A percentile compares a stretch with the other conserved stretches of the same genome.
phyloP scores from a whole-genome alignment of 805 yeast species.

The Nakazawaea pomicola region DNA sequence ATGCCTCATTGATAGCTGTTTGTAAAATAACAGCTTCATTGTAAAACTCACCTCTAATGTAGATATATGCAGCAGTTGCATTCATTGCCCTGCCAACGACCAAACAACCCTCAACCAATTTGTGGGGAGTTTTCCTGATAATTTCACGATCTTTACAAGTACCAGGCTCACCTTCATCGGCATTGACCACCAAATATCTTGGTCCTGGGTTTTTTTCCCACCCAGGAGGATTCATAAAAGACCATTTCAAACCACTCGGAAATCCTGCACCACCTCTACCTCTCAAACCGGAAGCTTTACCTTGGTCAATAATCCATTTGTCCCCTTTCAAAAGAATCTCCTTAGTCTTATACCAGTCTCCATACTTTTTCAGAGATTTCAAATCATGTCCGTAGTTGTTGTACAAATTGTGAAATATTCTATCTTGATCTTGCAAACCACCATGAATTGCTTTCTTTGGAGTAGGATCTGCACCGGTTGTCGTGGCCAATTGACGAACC shows the following conservation, averaged over 20 bases:
- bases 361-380: constrained; percentile 70
- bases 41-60: constrained; percentile 87
- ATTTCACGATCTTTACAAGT: constrained; percentile 92
- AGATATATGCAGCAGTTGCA: constrained; percentile 88
- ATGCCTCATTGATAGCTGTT: constrained; percentile 83
- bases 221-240: constrained; percentile 93
- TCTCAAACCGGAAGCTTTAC: constrained; percentile 78
- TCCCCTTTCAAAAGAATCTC: constrained; percentile 81
- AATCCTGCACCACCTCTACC: constrained; percentile 96
- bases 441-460: constrained; percentile 55
- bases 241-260: constrained; percentile 89
- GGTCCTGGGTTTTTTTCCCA: constrained; percentile 93
- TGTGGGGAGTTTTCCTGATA: constrained; percentile 87
- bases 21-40: constrained; percentile 73
- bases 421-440: constrained; percentile 75
- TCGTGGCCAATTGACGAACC: constrained; percentile 24
- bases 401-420: constrained; percentile 83
- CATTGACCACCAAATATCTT: constrained; percentile 82
- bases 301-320: constrained; percentile 85
- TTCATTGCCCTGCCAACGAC: constrained; percentile 90
- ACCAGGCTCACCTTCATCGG: constrained; percentile 95
- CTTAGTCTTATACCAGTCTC: constrained; percentile 91
- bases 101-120: constrained; percentile 87
- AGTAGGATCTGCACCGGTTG: constrained; percentile 42
- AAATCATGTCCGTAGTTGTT: constrained; percentile 71